A percentile compares a stretch with the other conserved stretches of the same genome.
Evolutionary conservation across 805 yeast genomes (phyloP).

Genomic region (Kazachstania africana): DNA sequence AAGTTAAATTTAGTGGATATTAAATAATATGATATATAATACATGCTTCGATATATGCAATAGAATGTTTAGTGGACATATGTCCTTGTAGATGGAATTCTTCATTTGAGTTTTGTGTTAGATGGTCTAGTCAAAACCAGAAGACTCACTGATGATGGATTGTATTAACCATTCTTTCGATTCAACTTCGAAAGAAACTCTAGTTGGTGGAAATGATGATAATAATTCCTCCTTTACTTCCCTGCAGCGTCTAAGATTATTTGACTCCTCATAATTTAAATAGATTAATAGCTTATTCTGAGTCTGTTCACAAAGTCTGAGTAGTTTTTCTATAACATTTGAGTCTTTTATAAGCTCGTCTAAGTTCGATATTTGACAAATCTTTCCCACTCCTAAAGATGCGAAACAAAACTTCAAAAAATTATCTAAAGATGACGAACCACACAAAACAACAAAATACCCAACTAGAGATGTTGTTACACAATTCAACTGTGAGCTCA

Average conservation of each 20-base stretch:
- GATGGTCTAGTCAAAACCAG: slow-evolving; percentile 3
- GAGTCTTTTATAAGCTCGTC: background rate
- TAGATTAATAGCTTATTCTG: slow-evolving; percentile 9
- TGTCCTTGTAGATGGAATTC: no score
- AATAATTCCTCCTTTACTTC: slow-evolving; percentile 3
- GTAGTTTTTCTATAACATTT: background rate
- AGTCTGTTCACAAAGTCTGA: background rate
- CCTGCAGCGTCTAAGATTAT: slow-evolving; percentile 4
- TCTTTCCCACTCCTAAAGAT: slow-evolving; percentile 11
- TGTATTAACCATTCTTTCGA: slow-evolving; percentile 26
- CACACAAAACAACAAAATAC: slow-evolving; percentile 27
- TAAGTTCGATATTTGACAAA: slow-evolving; percentile 5
- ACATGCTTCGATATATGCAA: no score
- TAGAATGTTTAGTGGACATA: no score
- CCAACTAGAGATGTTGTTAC: slow-evolving; percentile 16
- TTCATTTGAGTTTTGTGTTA: no score
- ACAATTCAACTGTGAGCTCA: slow-evolving; percentile 31
- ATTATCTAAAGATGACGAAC: slow-evolving; percentile 16
- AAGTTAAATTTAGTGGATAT: slow-evolving; percentile 2
- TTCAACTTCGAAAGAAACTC: slow-evolving; percentile 10
- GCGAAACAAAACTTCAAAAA: slow-evolving; percentile 19
- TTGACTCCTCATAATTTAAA: slow-evolving; percentile 9
- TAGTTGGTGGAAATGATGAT: background rate
- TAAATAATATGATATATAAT: slow-evolving; percentile 1
- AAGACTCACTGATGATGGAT: slow-evolving; percentile 19